phyloP scores from a whole-genome alignment of 2,329 filamentous ascomycete genomes.

The Penicillium sp. region DNA sequence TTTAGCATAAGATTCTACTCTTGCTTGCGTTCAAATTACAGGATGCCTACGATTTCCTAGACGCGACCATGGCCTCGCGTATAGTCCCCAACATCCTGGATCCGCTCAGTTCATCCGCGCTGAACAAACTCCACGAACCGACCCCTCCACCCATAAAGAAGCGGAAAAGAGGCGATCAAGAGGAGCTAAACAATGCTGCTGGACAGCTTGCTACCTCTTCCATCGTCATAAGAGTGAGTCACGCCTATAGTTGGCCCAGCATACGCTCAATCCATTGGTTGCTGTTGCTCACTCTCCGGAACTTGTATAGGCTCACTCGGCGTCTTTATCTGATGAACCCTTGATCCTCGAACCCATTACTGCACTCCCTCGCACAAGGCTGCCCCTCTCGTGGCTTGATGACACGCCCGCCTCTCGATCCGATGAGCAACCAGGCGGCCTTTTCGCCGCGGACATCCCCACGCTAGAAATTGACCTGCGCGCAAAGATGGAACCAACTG shows the following conservation, averaged over 20 bases:
- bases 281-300: constrained; percentile 5
- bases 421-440: constrained; percentile 34
- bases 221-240: constrained; percentile 37
- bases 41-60: constrained; percentile 24
- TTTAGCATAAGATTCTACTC: constrained; percentile 11
- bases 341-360: constrained; percentile 39
- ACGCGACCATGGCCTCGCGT: constrained; percentile 41
- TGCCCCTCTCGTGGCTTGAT: constrained; percentile 45
- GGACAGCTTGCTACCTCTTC: constrained; percentile 23
- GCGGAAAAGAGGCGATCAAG: constrained; percentile 29
- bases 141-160: constrained; percentile 33
- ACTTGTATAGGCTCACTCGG: constrained; percentile 34
- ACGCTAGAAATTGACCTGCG: constrained; percentile 34
- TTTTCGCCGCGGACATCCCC: constrained; percentile 42
- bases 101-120: constrained; percentile 33
- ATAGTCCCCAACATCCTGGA: constrained; percentile 33
- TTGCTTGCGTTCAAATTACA: constrained; percentile 11
- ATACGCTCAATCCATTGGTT: background rate
- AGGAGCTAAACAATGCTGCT: constrained; percentile 19
- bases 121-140: constrained; percentile 33
- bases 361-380: constrained; percentile 36
- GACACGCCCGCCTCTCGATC: constrained; percentile 29
- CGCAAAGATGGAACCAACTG: constrained; percentile 26
- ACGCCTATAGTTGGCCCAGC: background rate
- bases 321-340: constrained; percentile 37